Base-by-base conservation (phyloP, 768 basidiomycete genomes). In the Suillus tomentosus region DNA sequence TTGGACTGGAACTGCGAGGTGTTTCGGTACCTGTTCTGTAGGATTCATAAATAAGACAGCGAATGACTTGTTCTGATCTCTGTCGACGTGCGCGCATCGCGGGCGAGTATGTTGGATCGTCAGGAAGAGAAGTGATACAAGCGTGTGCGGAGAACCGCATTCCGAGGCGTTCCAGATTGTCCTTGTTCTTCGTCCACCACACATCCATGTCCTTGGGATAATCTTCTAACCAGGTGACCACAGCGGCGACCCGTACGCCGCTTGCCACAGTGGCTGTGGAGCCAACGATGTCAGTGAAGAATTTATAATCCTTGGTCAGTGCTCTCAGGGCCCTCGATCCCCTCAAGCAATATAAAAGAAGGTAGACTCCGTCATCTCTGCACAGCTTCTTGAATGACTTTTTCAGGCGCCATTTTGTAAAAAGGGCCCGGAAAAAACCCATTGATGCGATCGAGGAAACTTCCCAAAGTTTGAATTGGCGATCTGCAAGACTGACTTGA, bases 91-190 rank as follows among this genome's bases (percentile, higher is more conserved):
- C 22, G 1, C 56, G 37, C 37, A 57, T 24, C 2, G 37, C 56
- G 22, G 9, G 5, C 10, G 56, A 17, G 3, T 8, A 9, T 17
- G 10, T 1, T 57, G 22, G 37, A 5, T 57, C 37, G 9, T 57
- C 9, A 4, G 56, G 56, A 15, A 76, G 70, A 24, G 80, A 77
- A 3, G 79, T 81, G 60, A 82, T 73, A 63, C 82, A 82, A 19
- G 79, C 82, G n/a, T 79, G 74, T 9, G 70, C 76, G 22, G 72
- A 64, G n/a, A 81, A 80, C 48, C 64, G 62, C 71, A 82, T 83
- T 36, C 72, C 72, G 56, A 76, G 68, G 36, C 55, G 63, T 50
- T 65, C 68, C 59, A 83, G 74, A 2, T 66, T 66, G 43, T 65
- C 65, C 57, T 75, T 68, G 60, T 80, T 80, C 51, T 60, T 63